Percentiles rank a stretch among this genome's conserved stretches.
These are phyloP conservation scores for Apiotrichum domesticum DNA, from an alignment of 1,284 basidiomycete species.

Conservation along the genomic window DNA sequence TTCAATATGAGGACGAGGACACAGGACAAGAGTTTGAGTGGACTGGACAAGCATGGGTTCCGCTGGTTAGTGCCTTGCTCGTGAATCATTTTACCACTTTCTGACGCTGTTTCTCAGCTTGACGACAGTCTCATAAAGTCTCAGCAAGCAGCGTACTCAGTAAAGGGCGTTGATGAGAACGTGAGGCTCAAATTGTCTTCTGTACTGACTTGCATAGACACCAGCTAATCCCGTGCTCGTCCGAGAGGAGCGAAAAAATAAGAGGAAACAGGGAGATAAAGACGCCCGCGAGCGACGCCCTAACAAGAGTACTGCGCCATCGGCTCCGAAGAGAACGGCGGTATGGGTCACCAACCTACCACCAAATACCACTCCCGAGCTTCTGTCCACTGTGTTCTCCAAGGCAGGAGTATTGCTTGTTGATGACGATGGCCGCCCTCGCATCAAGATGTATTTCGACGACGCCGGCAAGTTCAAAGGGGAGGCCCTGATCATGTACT, in stretches of 20 bases:
- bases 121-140: constrained; percentile 74
- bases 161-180: constrained; percentile 83
- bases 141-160: constrained; percentile 87
- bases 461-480: constrained; percentile 89
- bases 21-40: constrained; percentile 80
- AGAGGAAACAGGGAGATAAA: constrained; percentile 51
- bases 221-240: constrained; percentile 76
- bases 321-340: constrained; percentile 66
- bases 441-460: constrained; percentile 88
- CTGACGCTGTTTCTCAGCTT: constrained; percentile 47
- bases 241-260: constrained; percentile 56
- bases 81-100: neutral
- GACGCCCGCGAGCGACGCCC: constrained; percentile 53
- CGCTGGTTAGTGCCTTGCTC: constrained; percentile 57
- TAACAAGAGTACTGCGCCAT: constrained; percentile 32
- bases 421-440: constrained; percentile 76
- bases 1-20: constrained; percentile 83
- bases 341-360: constrained; percentile 87
- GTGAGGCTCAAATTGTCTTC: constrained; percentile 50
- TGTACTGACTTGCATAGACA: constrained; percentile 50
- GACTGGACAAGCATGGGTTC: constrained; percentile 68
- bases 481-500: constrained; percentile 92
- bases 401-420: constrained; percentile 90
- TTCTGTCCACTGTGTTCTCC: constrained; percentile 74
- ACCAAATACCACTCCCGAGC: constrained; percentile 64